These are phyloP conservation scores for Termitomyces titanicus DNA, from an alignment of 768 basidiomycete genomes.

Conservation along the genomic window DNA sequence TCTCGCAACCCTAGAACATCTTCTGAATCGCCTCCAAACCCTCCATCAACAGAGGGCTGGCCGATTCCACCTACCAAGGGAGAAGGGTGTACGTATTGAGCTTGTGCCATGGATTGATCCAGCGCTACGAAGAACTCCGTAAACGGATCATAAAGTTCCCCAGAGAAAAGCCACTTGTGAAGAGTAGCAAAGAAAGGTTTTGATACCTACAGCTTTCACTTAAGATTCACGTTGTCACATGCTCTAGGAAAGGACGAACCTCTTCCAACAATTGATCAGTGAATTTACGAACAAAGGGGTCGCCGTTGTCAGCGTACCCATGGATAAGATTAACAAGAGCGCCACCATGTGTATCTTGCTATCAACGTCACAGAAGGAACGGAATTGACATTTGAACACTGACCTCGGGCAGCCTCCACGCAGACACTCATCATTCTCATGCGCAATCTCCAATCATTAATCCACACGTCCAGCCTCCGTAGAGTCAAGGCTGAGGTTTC, in stretches of 20 bases:
- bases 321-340: conserved; percentile 95
- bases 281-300: conserved; percentile 90
- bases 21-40: conserved; percentile 55
- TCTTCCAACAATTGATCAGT: conserved; percentile 90
- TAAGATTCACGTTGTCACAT: not conserved
- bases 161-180: conserved; percentile 94
- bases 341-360: conserved; percentile 77
- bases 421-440: conserved; percentile 99
- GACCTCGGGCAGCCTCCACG: conserved; percentile 87
- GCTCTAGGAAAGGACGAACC: conserved; percentile 32
- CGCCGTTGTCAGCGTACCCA: conserved; percentile 94
- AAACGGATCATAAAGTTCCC: conserved; percentile 93
- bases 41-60: conserved; percentile 57
- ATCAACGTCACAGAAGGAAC: not conserved
- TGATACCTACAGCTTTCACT: conserved; percentile 60
- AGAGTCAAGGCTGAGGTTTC: conserved; percentile 76
- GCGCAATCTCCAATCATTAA: conserved; percentile 88
- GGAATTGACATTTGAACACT: conserved; percentile 4
- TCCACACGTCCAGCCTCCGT: conserved; percentile 87
- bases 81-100: conserved; percentile 67
- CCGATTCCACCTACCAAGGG: conserved; percentile 48
- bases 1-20: conserved; percentile 54
- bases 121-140: conserved; percentile 94
- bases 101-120: conserved; percentile 72
- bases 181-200: conserved; percentile 93